Base-by-base conservation (phyloP, 2,329 filamentous ascomycete genomes). In the Epichloe glyceriae region DNA sequence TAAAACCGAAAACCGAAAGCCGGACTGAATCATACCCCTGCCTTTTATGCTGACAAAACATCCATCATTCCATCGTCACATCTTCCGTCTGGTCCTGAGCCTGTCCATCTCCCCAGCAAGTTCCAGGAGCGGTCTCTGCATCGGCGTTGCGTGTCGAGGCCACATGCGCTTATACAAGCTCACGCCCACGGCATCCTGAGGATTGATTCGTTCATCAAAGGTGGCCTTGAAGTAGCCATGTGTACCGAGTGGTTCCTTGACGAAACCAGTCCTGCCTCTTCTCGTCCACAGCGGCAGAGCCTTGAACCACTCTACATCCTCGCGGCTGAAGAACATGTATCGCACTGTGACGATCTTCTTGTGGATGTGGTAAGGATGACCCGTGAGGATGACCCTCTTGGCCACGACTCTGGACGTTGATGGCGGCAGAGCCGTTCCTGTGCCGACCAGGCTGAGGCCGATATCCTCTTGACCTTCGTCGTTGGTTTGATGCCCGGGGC, bases 161-260 rank as follows among this genome's bases (percentile, higher is more conserved):
- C 84, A 93, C 54, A 91, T 82, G 20, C 86, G 73, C 77, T 93
- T 93, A 64, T 91, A 93, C 62, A 93, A 64, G 69, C 88, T 95
- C 55, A 97, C 86, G 47, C 88, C 93, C 45, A 98, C 82, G 3
- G 89, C 83, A 70, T 98, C 93, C 70, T 96, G 87, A 1, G 93
- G 90, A 67, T 96, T 97, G 66, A 98, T 91, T 64, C 86, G 87
- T 12, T 84, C 88, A 66, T 98, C 94, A 71, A 98, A 98, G 2
- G 86, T 96, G 12, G 93, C 93, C 76, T 98, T 98, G 79, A 97
- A 97, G 73, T 98, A 98, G n/a, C 93, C 93, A 68, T 98, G 93
- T 37, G 93, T 98, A 60, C 93, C 93, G 47, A 98, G 71, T 52
- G 85, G 79, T 73, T 98, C 93, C 74, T 96, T 96, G 73, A 98